Evolutionary conservation across 352 stramenopile species (phyloP), one percentile per base, ranked within the genome.

Genomic region (Globisporangium mamillatum): DNA sequence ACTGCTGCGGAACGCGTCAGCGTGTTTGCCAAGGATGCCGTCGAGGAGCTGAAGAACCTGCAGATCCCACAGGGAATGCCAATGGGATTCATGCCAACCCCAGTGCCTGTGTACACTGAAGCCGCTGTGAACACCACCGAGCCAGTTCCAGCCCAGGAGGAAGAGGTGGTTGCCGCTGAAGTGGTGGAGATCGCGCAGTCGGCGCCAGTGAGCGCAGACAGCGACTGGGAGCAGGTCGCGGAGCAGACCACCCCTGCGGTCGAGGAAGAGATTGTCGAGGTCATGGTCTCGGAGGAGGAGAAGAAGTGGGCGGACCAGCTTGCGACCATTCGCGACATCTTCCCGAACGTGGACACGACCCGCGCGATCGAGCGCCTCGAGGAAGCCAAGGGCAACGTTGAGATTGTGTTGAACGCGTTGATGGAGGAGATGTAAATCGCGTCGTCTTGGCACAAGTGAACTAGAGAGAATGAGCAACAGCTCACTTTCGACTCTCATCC

Each of bases 321-420:
- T 27, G 75, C 75, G 36, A 89, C 90, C 72, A 78, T 95, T 60
- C 83, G 75, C 56, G 81, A 92, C 75, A 90, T 95, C 64, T 82
- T 95, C 60, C 88, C 88, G 0, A 76, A 71, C 18, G 81, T 82
- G 4, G 80, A 91, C 38, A 67, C 80, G 22, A 64, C 58, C 18
- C 48, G 68, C 27, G 70, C 84, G 34, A 81, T 93, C 60, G 81
- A 90, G 58, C 79, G 78, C 64, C 76, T 95, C 53, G 86, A 94
- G 81, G 79, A 88, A 67, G 85, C 78, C 75, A 88, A 92, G 57
- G 88, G 88, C 73, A 90, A 95, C 64, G 84, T 95, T 52, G 73
- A 92, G 67, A 76, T 94, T 12, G 88, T 93, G 50, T 27, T 95
- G 24, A 93, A 95, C 78, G 75, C 82, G 50, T 59, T 95, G 34